These are phyloP conservation scores for Torulaspora maleeae DNA, from an alignment of 805 yeast species.

Conservation along the genomic window DNA sequence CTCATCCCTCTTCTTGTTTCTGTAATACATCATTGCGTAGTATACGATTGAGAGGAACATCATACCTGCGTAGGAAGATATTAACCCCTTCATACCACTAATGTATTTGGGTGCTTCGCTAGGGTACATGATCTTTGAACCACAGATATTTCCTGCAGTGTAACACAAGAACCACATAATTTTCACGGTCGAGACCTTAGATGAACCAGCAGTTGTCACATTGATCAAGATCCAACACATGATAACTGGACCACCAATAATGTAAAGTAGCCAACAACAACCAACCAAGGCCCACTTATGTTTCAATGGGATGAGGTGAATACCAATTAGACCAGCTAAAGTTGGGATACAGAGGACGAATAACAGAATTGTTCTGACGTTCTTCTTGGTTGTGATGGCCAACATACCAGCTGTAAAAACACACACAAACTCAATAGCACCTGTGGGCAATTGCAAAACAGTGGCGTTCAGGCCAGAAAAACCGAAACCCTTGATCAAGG, in stretches of 20 bases:
- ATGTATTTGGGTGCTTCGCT: slow-evolving; percentile 21
- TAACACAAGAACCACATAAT: slow-evolving; percentile 21
- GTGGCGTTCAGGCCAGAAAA: slow-evolving; percentile 21
- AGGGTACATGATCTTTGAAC: slow-evolving; percentile 20
- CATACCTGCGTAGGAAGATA: slow-evolving; percentile 20
- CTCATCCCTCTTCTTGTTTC: slow-evolving; percentile 17
- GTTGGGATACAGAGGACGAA: slow-evolving; percentile 23
- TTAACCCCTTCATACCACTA: slow-evolving; percentile 23
- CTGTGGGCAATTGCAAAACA: slow-evolving; percentile 19
- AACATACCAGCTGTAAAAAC: slow-evolving; percentile 21
- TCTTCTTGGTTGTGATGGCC: slow-evolving; percentile 20
- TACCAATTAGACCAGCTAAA: slow-evolving; percentile 20
- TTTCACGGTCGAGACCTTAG: slow-evolving; percentile 17
- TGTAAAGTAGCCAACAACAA: slow-evolving; percentile 22
- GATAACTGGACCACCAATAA: slow-evolving; percentile 23
- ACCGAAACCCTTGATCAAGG: slow-evolving; percentile 22
- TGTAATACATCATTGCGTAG: slow-evolving; percentile 15
- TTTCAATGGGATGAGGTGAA: slow-evolving; percentile 18
- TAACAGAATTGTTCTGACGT: slow-evolving; percentile 15
- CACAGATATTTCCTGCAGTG: slow-evolving; percentile 21
- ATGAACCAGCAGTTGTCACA: slow-evolving; percentile 21
- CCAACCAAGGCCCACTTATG: slow-evolving; percentile 24
- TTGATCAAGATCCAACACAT: slow-evolving; percentile 23
- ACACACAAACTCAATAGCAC: slow-evolving; percentile 22
- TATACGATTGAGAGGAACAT: slow-evolving; percentile 19